Evolutionary conservation across 164 flowering plant genomes (phyloP), one percentile per base, ranked within the genome.

Genomic region (Tinospora cordifolia): DNA sequence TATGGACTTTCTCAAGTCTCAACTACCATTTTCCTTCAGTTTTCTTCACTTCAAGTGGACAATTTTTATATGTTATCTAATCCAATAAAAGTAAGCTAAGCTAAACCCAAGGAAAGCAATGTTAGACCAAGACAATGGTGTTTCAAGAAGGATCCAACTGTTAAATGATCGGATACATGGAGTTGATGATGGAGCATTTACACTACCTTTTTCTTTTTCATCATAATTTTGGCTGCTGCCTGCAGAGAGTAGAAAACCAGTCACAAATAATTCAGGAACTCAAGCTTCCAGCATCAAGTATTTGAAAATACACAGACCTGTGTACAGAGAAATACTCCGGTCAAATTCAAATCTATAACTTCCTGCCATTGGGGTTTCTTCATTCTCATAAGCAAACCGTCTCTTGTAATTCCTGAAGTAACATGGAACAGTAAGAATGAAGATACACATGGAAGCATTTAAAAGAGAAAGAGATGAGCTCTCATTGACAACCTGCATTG

Each of bases 141-240:
- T 24, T 54, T 21, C 60, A 64, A 30, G 41, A 64, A 38, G 39
- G 9, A 64, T 30, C 17, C 41, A 15, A 3, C 2, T 64, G 22
- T 34, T 21, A 1, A 36, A 14, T 38, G 22, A 26, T 40, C 5
- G 47, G 51, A 22, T 14, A 0, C 8, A 9, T 10, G 62, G 49
- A 59, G 9, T 67, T 63, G 51, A 73, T 57, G 22, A 46, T n/a
- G 3, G 0, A 41, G 65, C 40, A 14, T 59, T 41, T 25, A 38
- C 47, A 26, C 40, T 79, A 94, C 99, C 98, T 88, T 92, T 76
- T 66, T 94, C 88, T 92, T 94, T 79, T 88, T 92, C 95, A 90
- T 94, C 99, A 94, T 94, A 62, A 90, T 72, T 71, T 90, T 92
- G 64, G 97, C 87, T 62, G 95, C 98, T 15, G 97, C 97, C 98